Conservation (phyloP, 176 grass and related monocot species). For the maize (Zea mays) region DNA sequence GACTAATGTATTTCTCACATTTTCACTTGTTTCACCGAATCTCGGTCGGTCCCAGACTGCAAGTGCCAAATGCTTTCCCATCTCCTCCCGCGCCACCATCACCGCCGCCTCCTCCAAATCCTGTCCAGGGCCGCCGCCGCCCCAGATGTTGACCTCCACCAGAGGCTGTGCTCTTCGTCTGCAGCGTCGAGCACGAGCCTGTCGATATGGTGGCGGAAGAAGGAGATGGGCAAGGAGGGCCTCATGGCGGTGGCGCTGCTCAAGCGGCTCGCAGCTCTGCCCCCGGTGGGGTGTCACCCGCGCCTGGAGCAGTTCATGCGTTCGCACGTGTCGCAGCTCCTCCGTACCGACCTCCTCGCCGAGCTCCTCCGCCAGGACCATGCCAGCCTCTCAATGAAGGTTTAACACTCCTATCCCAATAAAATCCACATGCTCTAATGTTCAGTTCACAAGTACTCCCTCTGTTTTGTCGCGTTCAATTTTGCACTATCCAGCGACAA, state of each 20-base stretch:
- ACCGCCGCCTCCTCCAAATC: constrained; percentile 31
- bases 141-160: not conserved
- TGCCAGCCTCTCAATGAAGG: constrained; percentile 78
- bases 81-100: constrained; percentile 34
- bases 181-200: constrained; percentile 60
- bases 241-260: constrained; percentile 82
- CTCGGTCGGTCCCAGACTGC: too few relatives aligned
- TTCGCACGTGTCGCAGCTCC: constrained; percentile 73
- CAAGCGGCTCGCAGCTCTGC: constrained; percentile 69
- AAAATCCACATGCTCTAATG: not conserved
- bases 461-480: too few relatives aligned
- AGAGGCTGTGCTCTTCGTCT: constrained; percentile 40
- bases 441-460: too few relatives aligned
- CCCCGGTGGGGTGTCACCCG: constrained; percentile 33
- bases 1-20: too few relatives aligned
- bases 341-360: constrained; percentile 74
- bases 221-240: constrained; percentile 97
- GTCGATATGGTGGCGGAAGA: constrained; percentile 88
- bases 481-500: too few relatives aligned
- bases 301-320: constrained; percentile 74
- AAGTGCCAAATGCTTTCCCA: constrained; percentile 40
- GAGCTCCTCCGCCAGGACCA: constrained; percentile 89
- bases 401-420: constrained; percentile 25
- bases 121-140: constrained; percentile 4
- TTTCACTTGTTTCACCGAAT: too few relatives aligned